These are phyloP conservation scores for Termitomyces sp. DNA, from an alignment of 1,284 basidiomycete species.

Conservation along the genomic window DNA sequence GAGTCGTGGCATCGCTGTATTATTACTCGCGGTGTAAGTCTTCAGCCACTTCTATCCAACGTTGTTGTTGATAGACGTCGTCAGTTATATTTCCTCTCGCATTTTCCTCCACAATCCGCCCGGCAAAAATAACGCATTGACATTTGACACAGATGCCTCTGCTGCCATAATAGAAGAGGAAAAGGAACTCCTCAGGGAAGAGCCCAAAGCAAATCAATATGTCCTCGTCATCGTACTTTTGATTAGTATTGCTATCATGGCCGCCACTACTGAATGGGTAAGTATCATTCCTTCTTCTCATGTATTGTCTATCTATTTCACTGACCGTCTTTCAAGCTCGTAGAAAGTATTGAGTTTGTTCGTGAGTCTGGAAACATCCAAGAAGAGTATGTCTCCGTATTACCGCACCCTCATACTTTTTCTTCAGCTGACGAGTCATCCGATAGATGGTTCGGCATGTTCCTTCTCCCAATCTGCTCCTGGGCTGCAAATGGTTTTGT, in stretches of 20 bases:
- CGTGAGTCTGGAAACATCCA: constrained; percentile 35
- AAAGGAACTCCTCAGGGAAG: constrained; percentile 31
- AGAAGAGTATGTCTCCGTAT: constrained; percentile 38
- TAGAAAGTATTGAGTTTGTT: constrained; percentile 55
- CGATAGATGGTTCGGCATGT: constrained; percentile 61
- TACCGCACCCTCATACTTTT: neutral
- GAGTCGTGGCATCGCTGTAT: constrained; percentile 56
- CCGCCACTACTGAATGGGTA: constrained; percentile 64
- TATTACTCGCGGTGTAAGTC: constrained; percentile 55
- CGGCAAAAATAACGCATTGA: constrained; percentile 46
- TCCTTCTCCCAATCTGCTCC: constrained; percentile 63
- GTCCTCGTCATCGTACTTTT: constrained; percentile 49
- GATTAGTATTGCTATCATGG: constrained; percentile 54
- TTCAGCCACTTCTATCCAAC: neutral
- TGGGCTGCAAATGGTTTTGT: constrained; percentile 64
- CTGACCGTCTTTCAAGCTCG: constrained; percentile 37
- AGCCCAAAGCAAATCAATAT: constrained; percentile 58
- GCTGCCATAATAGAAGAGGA: constrained; percentile 40
- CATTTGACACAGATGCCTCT: constrained; percentile 38
- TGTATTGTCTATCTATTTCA: neutral
- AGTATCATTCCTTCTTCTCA: constrained; percentile 18
- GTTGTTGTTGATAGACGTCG: neutral
- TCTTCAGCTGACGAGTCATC: neutral
- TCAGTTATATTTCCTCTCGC: constrained; percentile 58
- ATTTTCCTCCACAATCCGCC: constrained; percentile 67